Evolutionary conservation across 1,284 basidiomycete genomes (phyloP), one percentile per base, ranked within the genome.

Genomic region (Rhodotorula mucilaginosa): DNA sequence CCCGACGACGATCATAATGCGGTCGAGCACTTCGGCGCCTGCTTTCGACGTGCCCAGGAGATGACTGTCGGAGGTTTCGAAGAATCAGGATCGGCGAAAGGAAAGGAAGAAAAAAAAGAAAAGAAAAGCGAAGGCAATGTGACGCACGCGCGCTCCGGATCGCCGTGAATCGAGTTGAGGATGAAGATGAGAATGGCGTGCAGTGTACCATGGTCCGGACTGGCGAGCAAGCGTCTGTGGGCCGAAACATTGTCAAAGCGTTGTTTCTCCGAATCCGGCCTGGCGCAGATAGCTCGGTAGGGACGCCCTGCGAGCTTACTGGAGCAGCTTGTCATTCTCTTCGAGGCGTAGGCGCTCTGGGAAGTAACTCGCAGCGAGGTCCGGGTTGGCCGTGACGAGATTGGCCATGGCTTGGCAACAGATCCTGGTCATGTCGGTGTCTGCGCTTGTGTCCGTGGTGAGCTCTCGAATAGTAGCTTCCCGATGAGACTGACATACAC

Each of bases 331-430:
- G 56, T 72, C 68, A 3, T n/a, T 18, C 44, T 62, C 58, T 23
- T 71, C 73, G 3, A 54, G 29, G 16, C 46, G 21, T 0, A 74
- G 21, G 6, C 72, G 46, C 23, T 60, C 21, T 0, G 65, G 26
- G 26, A 74, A 66, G 44, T 64, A 72, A 1, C 3, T 15, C 8
- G 39, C 52, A 0, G 58, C 57, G n/a, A 69, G 34, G 0, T 12
- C 29, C 2, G 65, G 54, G 58, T 76, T 76, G 39, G 21, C 59
- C 0, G 75, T 74, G 31, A 74, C 60, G 18, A 76, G 58, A 58
- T 76, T 76, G 15, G 70, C 63, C 12, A 76, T 67, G 0, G 69
- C 63, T 49, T 74, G 75, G 16, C 73, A 74, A 64, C 73, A 72
- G 4, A 60, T 44, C 1, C 72, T 44, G 7, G 69, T 72, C 69